Evolutionary conservation across 2,329 filamentous ascomycete genomes (phyloP).

Genomic region (Aspergillus glaucus): DNA sequence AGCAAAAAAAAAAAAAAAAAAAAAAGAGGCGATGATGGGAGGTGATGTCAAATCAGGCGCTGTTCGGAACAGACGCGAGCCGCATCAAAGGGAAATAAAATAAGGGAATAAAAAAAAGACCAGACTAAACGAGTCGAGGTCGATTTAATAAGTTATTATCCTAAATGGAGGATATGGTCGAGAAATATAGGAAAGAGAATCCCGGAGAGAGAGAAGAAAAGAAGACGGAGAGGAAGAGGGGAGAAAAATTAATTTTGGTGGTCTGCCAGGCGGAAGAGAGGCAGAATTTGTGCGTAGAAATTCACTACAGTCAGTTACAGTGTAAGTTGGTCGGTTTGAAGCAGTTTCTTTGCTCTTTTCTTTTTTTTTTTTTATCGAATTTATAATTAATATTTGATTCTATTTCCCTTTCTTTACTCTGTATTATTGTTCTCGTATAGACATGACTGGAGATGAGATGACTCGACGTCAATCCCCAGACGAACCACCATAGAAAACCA

Average conservation of each 20-base stretch:
- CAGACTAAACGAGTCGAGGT: conserved; percentile 14
- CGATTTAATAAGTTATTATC: conserved; percentile 2
- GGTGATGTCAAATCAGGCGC: conserved; percentile 11
- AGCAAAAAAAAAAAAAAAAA: background rate
- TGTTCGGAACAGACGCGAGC: background rate
- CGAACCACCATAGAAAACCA: no score
- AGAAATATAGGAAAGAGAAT: conserved; percentile 15
- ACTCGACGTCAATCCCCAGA: no score
- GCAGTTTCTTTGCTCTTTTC: no score
- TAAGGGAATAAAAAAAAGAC: conserved; percentile 11
- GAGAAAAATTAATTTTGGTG: conserved; percentile 7
- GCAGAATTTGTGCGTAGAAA: conserved; percentile 4
- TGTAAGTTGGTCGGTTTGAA: background rate
- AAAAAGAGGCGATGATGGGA: conserved; percentile 1
- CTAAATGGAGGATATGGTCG: background rate
- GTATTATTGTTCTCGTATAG: no score
- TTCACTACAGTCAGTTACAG: conserved; percentile 1
- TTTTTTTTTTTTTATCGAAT: no score
- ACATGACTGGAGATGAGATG: no score
- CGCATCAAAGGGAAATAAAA: conserved; percentile 6
- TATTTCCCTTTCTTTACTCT: no score
- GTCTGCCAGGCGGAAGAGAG: conserved; percentile 1
- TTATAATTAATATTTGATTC: no score
- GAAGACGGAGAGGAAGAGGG: conserved; percentile 6
- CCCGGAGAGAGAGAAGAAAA: conserved; percentile 13